phyloP scores from a whole-genome alignment of 1,139 yeast genomes.

The Debaryomyces coudertii region DNA sequence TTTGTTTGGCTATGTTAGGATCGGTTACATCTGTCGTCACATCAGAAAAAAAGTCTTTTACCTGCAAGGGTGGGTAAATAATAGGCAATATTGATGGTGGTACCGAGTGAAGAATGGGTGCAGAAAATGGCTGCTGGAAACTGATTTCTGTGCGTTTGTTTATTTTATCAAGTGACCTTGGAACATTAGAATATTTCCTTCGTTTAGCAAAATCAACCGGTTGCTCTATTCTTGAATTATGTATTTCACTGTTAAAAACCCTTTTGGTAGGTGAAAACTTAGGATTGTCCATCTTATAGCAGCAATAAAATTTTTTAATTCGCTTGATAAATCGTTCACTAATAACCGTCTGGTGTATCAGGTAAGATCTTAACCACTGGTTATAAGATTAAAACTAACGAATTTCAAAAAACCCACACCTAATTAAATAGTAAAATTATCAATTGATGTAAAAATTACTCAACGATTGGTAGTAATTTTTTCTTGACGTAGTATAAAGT shows the following conservation, averaged over 20 bases:
- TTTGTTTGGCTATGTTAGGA: conserved; percentile 24
- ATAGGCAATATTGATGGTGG: conserved; percentile 46
- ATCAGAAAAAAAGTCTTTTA: conserved; percentile 42
- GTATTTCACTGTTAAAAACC: conserved; percentile 1
- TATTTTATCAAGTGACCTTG: conserved; percentile 12
- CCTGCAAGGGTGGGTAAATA: conserved; percentile 33
- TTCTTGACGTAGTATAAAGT: not conserved
- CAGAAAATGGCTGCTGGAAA: conserved; percentile 12
- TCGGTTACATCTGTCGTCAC: conserved; percentile 25
- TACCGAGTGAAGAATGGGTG: conserved; percentile 31
- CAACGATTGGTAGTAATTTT: conserved; percentile 1
- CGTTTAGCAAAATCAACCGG: conserved; percentile 6
- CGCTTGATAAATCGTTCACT: not conserved
- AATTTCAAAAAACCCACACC: not conserved
- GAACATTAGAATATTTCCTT: conserved; percentile 16
- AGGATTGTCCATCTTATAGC: conserved; percentile 11
- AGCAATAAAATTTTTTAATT: conserved; percentile 8
- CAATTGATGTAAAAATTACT: conserved; percentile 6
- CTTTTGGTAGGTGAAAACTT: conserved; percentile 3
- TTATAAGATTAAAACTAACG: not conserved
- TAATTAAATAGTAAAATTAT: not conserved
- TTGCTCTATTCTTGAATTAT: not conserved
- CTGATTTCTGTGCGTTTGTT: conserved; percentile 4
- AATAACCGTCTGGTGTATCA: not conserved
- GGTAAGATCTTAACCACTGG: not conserved